Percentiles rank a stretch among this genome's conserved stretches.
These are phyloP conservation scores for Phaeodactylum tricornutum DNA, from an alignment of 108 stramenopile genomes.

Conservation along the genomic window DNA sequence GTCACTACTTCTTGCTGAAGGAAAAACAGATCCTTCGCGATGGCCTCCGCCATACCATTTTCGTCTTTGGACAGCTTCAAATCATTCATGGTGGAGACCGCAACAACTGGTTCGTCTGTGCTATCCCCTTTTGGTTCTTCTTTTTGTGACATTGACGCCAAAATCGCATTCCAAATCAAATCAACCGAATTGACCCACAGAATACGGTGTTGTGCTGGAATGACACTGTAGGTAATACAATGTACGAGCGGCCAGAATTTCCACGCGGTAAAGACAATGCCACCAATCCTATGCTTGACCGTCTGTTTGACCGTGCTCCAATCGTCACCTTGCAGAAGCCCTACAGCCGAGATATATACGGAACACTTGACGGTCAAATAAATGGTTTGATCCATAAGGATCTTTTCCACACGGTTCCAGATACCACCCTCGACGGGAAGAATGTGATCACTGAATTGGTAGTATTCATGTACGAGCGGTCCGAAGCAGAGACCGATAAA, in stretches of 20 bases:
- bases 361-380: slow-evolving; percentile 86
- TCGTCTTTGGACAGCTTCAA: too few species aligned
- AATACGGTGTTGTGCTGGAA: slow-evolving; percentile 87
- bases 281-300: slow-evolving; percentile 63
- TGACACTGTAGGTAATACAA: slow-evolving; percentile 75
- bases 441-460: slow-evolving; percentile 86
- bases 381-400: slow-evolving; percentile 91
- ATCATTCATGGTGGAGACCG: too few species aligned
- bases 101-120: too few species aligned
- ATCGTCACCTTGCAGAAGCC: slow-evolving; percentile 63
- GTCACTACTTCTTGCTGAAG: too few species aligned
- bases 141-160: slow-evolving; percentile 25
- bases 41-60: too few species aligned
- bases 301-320: slow-evolving; percentile 42
- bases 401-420: slow-evolving; percentile 80
- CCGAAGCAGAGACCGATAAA: slow-evolving; percentile 91
- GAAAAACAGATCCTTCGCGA: too few species aligned
- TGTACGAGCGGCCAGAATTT: slow-evolving; percentile 95
- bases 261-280: slow-evolving; percentile 88
- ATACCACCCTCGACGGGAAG: slow-evolving; percentile 80
- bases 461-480: slow-evolving; percentile 89
- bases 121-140: too few species aligned
- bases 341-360: slow-evolving; percentile 81
- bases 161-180: slow-evolving; percentile 85
- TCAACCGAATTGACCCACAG: slow-evolving; percentile 92